Evolutionary conservation across 441 rosid species (phyloP), one percentile per base, ranked within the genome.

Genomic region (Erodium moschatum): DNA sequence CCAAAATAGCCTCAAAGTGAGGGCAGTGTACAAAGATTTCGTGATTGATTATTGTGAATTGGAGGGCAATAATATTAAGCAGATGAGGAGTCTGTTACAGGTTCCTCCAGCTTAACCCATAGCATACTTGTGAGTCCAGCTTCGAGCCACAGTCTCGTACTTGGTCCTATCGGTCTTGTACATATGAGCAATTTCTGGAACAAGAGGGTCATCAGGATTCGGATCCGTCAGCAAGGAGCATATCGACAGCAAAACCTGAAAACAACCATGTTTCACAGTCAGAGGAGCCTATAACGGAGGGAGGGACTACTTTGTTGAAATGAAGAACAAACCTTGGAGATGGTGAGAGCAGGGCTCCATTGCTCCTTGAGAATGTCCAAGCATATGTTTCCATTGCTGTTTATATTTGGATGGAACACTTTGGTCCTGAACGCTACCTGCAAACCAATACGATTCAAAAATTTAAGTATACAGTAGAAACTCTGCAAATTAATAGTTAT

Each of bases 281-380:
- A 50, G 13, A 5, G 4, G 58, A 40, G n/a, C n/a, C n/a, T n/a
- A n/a, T n/a, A n/a, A n/a, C n/a, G n/a, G n/a, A n/a, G n/a, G n/a
- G n/a, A n/a, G n/a, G n/a, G n/a, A n/a, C n/a, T n/a, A 12, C 64
- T 63, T n/a, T 8, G n/a, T 40, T 40, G 11, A 40, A 5, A 20
- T 70, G 15, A 65, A 33, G 68, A n/a, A 0, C 16, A 27, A 54
- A 77, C 81, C 82, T 78, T 81, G 7, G 82, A 81, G 33, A 81
- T 66, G 65, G 82, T 81, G 54, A 81, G 78, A 24, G 79, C 84
- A 50, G 84, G 84, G 46, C 82, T 78, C 84, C 84, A 78, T 15
- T 76, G 80, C 67, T 81, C 84, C 75, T 81, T 81, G 66, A 81
- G 81, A 65, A 81, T 78, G 71, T 81, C 82, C 74, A 78, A 56